Conservation (phyloP, 148 eudicot species). For the Heliosperma pusillum region DNA sequence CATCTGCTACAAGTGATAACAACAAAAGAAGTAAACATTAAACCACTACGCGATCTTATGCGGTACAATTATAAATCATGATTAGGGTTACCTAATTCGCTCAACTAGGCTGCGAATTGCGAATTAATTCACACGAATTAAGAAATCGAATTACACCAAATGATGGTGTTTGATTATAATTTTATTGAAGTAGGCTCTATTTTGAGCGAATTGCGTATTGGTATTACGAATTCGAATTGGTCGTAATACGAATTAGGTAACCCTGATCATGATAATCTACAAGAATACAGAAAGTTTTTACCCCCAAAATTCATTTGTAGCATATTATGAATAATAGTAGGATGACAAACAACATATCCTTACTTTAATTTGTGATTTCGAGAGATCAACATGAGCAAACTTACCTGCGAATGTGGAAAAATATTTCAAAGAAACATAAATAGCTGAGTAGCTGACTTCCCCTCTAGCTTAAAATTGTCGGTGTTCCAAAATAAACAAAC, state of each 20-base stretch:
- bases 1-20: conserved; percentile 44
- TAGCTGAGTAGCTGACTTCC: not conserved
- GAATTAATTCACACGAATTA: no score
- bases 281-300: conserved; percentile 1
- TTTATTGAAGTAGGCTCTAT: no score
- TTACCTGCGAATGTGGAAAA: conserved; percentile 47
- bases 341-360: conserved; percentile 38
- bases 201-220: no score
- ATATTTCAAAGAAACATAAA: conserved; percentile 35
- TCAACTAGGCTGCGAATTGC: no score
- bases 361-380: conserved; percentile 45
- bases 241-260: no score
- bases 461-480: not conserved
- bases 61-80: not conserved
- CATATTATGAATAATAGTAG: conserved; percentile 11
- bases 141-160: no score
- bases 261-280: conserved; percentile 8
- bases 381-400: conserved; percentile 38
- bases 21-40: conserved; percentile 21
- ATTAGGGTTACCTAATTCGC: no score
- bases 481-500: not conserved
- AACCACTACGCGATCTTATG: conserved; percentile 8
- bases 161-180: no score
- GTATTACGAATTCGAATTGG: no score
- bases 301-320: not conserved